phyloP scores from a whole-genome alignment of 2,329 filamentous ascomycete genomes.

The Aureobasidium sp. region DNA sequence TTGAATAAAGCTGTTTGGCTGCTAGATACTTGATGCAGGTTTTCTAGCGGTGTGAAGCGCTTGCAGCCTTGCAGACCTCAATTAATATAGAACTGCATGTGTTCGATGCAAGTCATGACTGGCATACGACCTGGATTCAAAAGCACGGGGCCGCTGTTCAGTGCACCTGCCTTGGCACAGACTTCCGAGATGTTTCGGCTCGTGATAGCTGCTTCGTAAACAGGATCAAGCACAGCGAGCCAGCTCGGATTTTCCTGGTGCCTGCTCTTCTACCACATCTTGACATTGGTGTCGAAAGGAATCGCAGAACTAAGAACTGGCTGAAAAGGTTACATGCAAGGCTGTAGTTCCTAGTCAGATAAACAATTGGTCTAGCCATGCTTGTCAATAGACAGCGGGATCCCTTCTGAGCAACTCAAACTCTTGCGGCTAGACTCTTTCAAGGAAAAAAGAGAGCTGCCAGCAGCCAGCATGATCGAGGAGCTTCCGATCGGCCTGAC shows the following conservation, averaged over 20 bases:
- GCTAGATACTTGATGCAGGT: neutral
- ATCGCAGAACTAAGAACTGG: too few relatives aligned
- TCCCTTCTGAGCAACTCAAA: too few relatives aligned
- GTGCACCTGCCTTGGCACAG: neutral
- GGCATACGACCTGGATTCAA: slow-evolving; percentile 17
- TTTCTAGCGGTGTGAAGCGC: slow-evolving; percentile 2
- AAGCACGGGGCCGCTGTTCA: slow-evolving; percentile 16
- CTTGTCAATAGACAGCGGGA: too few relatives aligned
- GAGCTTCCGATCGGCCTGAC: neutral
- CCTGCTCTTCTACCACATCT: too few relatives aligned
- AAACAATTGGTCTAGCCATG: too few relatives aligned
- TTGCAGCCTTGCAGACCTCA: neutral
- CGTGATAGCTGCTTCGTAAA: neutral
- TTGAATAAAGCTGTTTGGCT: neutral
- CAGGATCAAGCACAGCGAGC: neutral
- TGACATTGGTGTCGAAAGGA: too few relatives aligned
- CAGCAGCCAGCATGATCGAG: neutral
- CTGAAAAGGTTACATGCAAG: too few relatives aligned
- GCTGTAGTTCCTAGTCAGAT: too few relatives aligned
- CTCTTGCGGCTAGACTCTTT: neutral
- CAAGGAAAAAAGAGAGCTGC: neutral
- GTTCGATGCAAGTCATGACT: slow-evolving; percentile 11
- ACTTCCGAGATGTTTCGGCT: slow-evolving; percentile 5
- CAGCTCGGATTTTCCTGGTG: too few relatives aligned
- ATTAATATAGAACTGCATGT: neutral